Evolutionary conservation across 2,329 filamentous ascomycete species (phyloP).

Genomic region (Ascochyta pisi): DNA sequence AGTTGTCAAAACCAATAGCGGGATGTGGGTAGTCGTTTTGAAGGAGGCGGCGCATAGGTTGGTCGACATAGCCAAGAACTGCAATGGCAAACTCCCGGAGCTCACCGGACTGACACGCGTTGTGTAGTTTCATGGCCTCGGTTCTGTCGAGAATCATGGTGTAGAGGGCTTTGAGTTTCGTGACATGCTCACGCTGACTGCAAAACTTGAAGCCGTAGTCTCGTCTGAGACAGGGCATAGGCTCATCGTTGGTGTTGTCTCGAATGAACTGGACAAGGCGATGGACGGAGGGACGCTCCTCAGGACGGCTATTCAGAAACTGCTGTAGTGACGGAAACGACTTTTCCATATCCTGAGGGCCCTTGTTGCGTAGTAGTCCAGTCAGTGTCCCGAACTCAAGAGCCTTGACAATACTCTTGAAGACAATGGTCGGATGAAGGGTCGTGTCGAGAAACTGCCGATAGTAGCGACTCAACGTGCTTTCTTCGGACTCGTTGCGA

Average conservation of each 20-base stretch:
- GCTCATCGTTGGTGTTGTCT: constrained; percentile 1
- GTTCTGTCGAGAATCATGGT: constrained; percentile 4
- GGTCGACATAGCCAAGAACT: background rate
- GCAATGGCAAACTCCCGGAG: constrained; percentile 12
- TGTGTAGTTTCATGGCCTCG: constrained; percentile 17
- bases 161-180: constrained; percentile 25
- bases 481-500: constrained; percentile 6
- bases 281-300: constrained; percentile 20
- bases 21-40: constrained; percentile 15
- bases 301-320: constrained; percentile 17
- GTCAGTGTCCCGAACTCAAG: constrained; percentile 8
- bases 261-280: constrained; percentile 28
- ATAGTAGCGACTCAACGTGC: constrained; percentile 18
- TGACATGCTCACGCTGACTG: constrained; percentile 23
- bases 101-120: constrained; percentile 11
- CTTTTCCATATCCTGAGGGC: background rate
- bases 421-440: background rate
- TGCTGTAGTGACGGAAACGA: constrained; percentile 11
- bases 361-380: constrained; percentile 15
- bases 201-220: constrained; percentile 33
- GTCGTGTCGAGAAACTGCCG: constrained; percentile 8
- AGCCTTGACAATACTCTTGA: constrained; percentile 18
- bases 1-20: constrained; percentile 15
- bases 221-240: constrained; percentile 9
- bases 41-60: constrained; percentile 9